phyloP scores from a whole-genome alignment of 164 flowering plant genomes.

The Houttuynia cordata region DNA sequence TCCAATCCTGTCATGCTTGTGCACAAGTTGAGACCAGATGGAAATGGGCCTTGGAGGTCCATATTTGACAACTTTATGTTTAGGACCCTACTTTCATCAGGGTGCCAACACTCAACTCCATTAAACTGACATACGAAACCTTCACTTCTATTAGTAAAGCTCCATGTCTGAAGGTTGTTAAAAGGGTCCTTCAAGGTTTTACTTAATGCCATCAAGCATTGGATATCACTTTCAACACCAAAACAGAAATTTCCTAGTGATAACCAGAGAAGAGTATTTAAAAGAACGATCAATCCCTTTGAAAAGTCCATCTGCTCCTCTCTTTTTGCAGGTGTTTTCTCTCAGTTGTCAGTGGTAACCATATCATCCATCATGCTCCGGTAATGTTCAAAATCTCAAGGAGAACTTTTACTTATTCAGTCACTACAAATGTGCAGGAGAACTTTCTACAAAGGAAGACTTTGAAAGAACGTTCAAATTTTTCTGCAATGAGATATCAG shows the following conservation, averaged over 20 bases:
- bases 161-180: conserved; percentile 36
- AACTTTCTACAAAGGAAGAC: no score
- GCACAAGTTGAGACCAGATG: conserved; percentile 45
- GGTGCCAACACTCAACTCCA: conserved; percentile 81
- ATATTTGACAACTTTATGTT: conserved; percentile 38
- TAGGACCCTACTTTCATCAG: conserved; percentile 55
- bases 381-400: no score
- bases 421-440: no score
- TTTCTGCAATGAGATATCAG: no score
- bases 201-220: not conserved
- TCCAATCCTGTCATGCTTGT: conserved; percentile 57
- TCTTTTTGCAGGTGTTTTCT: not conserved
- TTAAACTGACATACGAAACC: conserved; percentile 62
- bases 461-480: no score
- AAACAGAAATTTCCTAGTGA: not conserved
- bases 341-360: not conserved
- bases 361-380: not conserved
- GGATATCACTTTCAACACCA: conserved; percentile 1
- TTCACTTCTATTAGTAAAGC: conserved; percentile 34
- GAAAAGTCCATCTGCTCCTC: conserved; percentile 1
- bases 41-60: conserved; percentile 65
- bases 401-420: no score
- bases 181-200: conserved; percentile 44
- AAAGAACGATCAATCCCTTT: not conserved
- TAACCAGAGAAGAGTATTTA: not conserved